Evolutionary conservation across 2,329 filamentous ascomycete genomes (phyloP).

Genomic region (Colletotrichum magnum): DNA sequence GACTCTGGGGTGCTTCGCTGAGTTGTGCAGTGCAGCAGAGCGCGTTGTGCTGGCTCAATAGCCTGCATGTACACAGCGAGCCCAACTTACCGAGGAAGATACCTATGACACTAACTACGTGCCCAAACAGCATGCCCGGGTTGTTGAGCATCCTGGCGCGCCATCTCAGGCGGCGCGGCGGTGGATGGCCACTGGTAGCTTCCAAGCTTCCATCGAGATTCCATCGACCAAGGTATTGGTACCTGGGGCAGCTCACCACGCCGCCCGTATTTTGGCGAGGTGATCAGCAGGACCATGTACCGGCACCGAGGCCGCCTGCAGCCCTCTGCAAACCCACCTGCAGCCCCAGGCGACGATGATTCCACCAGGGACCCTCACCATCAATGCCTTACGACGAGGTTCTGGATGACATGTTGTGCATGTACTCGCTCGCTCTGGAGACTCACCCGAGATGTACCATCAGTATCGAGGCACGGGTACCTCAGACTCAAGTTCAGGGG

Average conservation of each 20-base stretch:
- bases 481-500: no score
- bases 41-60: no score
- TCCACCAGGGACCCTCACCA: slow-evolving; percentile 16
- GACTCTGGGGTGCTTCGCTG: no score
- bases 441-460: no score
- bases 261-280: neutral
- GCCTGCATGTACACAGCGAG: no score
- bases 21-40: no score
- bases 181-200: slow-evolving; percentile 17
- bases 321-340: slow-evolving; percentile 26
- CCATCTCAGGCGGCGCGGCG: neutral
- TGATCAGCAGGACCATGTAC: neutral
- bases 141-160: neutral
- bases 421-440: neutral
- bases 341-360: slow-evolving; percentile 5
- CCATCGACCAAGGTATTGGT: slow-evolving; percentile 18
- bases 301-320: slow-evolving; percentile 8
- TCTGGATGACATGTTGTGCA: slow-evolving; percentile 3
- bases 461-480: no score
- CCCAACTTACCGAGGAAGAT: no score
- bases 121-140: neutral
- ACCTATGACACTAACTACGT: no score
- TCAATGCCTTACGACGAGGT: slow-evolving; percentile 25
- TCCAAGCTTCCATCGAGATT: slow-evolving; percentile 39
- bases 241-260: neutral